Base-by-base conservation (phyloP, 2,329 filamentous ascomycete species). In the Sporothrix pseudoabietina region DNA sequence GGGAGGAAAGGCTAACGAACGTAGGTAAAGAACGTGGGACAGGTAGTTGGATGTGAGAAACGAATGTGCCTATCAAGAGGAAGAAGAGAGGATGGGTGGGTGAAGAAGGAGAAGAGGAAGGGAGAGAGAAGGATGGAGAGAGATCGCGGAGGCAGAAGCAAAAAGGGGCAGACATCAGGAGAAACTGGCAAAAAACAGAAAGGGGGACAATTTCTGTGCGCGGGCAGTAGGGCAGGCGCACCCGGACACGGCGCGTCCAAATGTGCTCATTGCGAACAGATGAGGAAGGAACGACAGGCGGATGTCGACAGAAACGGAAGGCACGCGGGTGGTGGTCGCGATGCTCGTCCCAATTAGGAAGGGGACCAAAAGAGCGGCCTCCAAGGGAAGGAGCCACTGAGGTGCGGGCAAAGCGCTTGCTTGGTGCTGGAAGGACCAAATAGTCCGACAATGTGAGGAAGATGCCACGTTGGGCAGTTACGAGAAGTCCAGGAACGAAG, bases 291-390 rank as follows among this genome's bases (percentile, higher is more conserved):
- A 54, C 65, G 71, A 63, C 7, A n/a, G 8, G n/a, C n/a, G 47
- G 6, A 66, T 19, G 44, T 22, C 55, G 16, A 55, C 39, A 8
- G 10, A 57, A 16, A 54, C 0, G 59, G 68, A 71, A 68, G 69
- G 69, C 14, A 59, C 72, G 69, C 69, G 72, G 16, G 52, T 14
- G 55, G 57, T 26, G 39, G 19, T 57, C 41, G 32, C 22, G 72
- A 66, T 69, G 66, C 9, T 4, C n/a, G n/a, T 55, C 66, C 57
- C 30, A 16, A 57, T 22, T 19, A 39, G 72, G 72, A 73, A 73
- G 66, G 72, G 39, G 19, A 3, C 35, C 35, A 35, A 35, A 41
- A 22, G 47, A 14, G 16, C 7, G 9, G 32, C 35, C 35, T 5
- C 1, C 4, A 1, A 35, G 35, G 35, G 19, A 47, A 35, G 30